phyloP scores from a whole-genome alignment of 2,329 filamentous ascomycete genomes.

The Ceratocystis lukuohia region DNA sequence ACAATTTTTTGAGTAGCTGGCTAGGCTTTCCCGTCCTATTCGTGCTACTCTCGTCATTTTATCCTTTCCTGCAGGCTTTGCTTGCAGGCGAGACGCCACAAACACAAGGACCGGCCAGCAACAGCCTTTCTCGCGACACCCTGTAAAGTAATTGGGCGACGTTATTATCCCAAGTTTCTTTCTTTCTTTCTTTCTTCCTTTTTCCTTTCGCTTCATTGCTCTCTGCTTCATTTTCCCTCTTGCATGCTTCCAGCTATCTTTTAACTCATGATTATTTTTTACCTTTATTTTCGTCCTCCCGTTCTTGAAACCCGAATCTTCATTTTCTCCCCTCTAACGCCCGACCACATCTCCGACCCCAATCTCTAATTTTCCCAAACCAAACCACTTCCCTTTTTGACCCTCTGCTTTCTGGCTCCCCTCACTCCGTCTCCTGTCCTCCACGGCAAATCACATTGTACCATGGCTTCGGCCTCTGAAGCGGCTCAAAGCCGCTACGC shows the following conservation, averaged over 20 bases:
- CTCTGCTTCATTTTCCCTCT: neutral
- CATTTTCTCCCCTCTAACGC: neutral
- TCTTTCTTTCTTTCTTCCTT: neutral
- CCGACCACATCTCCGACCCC: neutral
- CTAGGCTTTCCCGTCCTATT: neutral
- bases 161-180: neutral
- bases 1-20: neutral
- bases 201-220: neutral
- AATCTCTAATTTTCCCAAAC: neutral
- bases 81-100: neutral
- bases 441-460: no score
- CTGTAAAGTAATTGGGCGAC: neutral
- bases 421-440: no score
- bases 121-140: constrained; percentile 1
- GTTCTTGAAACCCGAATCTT: neutral
- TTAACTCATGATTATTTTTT: neutral
- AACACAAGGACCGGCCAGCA: neutral
- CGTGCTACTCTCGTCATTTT: neutral
- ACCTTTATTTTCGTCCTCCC: neutral
- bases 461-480: constrained; percentile 13
- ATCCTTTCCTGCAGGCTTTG: neutral
- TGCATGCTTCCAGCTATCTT: neutral
- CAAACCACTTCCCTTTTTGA: neutral
- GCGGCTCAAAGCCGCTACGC: constrained; percentile 16
- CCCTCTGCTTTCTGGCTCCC: no score